A percentile compares a stretch with the other conserved stretches of the same genome.
phyloP scores from a whole-genome alignment of 306 rosid genomes.

The Vigna trinervia region DNA sequence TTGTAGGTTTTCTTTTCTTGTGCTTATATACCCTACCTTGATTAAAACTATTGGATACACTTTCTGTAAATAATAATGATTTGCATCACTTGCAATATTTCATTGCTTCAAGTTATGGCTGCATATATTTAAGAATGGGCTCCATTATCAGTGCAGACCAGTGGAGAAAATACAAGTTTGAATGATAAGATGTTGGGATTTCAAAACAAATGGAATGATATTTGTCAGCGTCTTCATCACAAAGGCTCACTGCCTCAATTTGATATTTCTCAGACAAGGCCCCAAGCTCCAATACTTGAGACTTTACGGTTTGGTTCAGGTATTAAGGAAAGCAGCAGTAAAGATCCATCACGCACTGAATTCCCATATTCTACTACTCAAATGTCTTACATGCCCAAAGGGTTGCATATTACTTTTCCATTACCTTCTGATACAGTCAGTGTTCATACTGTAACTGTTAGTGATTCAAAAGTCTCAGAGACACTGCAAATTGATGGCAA shows the following conservation, averaged over 20 bases:
- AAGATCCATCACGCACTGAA: constrained; percentile 53
- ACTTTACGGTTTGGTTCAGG: constrained; percentile 47
- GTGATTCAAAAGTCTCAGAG: constrained; percentile 46
- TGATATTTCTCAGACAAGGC: constrained; percentile 52
- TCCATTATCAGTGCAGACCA: constrained; percentile 73
- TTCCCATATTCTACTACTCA: constrained; percentile 45
- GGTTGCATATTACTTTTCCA: constrained; percentile 47
- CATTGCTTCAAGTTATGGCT: constrained; percentile 39
- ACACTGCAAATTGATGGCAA: constrained; percentile 41
- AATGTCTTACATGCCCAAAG: constrained; percentile 43
- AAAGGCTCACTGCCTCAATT: constrained; percentile 47
- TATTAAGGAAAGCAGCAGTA: constrained; percentile 57
- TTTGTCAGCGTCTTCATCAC: constrained; percentile 67
- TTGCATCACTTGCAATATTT: constrained; percentile 36
- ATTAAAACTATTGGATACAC: constrained; percentile 27
- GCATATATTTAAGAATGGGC: constrained; percentile 52
- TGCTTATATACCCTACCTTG: constrained; percentile 11
- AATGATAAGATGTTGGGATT: constrained; percentile 54
- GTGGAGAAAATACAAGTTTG: constrained; percentile 59
- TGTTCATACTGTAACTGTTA: constrained; percentile 41
- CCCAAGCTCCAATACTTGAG: constrained; percentile 54
- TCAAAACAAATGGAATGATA: constrained; percentile 80
- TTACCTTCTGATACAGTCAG: constrained; percentile 47
- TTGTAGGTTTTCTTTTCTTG: constrained; percentile 24
- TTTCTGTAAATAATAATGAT: constrained; percentile 5